Base-by-base conservation (phyloP, 495 filamentous ascomycete species). In the Penicillium arizonense region DNA sequence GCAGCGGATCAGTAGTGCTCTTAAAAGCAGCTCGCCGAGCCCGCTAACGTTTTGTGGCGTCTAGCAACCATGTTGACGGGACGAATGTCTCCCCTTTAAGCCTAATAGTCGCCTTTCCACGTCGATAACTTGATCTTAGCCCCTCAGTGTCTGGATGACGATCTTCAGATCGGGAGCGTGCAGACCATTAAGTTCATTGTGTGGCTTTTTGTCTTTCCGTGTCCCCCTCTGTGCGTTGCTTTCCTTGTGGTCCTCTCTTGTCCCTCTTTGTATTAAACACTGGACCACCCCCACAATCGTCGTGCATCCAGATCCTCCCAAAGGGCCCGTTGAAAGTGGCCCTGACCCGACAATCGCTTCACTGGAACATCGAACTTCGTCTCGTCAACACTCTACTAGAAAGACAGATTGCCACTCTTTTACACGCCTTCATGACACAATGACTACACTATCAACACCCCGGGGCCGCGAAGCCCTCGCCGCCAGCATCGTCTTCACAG, bases 401-500 rank as follows among this genome's bases (percentile, higher is more conserved):
- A 30, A 6, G 2, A 30, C 2, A 8, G 28, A 30, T 2, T 30
- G 24, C 4, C 24, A 30, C 7, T 30, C 28, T 9, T 30, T 30
- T 5, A 53, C 18, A 39, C 36, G 28, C 37, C 44, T 47, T 47
- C 7, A 58, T 57, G 48, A 30, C 41, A 66, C n/a, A 12, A 73
- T 73, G 70, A 44, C 62, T 10, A 68, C 64, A 12, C 43, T 62
- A 36, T 62, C 58, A 23, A 65, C 64, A 35, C n/a, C 63, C 28
- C 61, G 71, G 5, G 68, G 67, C 44, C 65, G 45, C 45, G 42
- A 57, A 44, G 65, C 69, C 39, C 52, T 74, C 20, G 61, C 58
- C 34, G 54, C 62, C 16, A 71, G 63, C 52, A 59, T 47, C 21
- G 53, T 68, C 37, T 71, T 74, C 30, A 71, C 69, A 10, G 53